A percentile compares a stretch with the other conserved stretches of the same genome.
phyloP scores from a whole-genome alignment of 495 filamentous ascomycete genomes.

The Massariosphaeria phaeospora region DNA sequence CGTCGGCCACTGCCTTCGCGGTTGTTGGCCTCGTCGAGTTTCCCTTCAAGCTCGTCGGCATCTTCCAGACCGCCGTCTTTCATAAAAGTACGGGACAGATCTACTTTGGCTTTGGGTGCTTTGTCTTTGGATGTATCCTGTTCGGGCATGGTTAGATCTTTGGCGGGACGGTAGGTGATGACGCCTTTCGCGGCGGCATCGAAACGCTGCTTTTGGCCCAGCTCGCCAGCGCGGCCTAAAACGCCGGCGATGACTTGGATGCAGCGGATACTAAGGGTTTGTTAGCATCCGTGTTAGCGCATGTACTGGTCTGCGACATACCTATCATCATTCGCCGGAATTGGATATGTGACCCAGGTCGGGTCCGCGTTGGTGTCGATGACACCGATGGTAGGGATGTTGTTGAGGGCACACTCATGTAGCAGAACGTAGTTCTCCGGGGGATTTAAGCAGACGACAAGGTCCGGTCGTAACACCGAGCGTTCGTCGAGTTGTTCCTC shows the following conservation, averaged over 20 bases:
- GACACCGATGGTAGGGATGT: conserved; percentile 89
- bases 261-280: conserved; percentile 60
- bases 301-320: conserved; percentile 37
- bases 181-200: conserved; percentile 56
- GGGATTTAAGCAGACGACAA: conserved; percentile 89
- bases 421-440: conserved; percentile 84
- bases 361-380: conserved; percentile 93
- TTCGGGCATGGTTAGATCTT: conserved; percentile 20
- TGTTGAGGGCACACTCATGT: conserved; percentile 82
- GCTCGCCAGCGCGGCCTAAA: conserved; percentile 76
- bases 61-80: neutral
- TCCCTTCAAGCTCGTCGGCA: conserved; percentile 10
- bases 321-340: conserved; percentile 95
- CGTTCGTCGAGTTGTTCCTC: conserved; percentile 58
- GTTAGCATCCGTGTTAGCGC: neutral
- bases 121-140: neutral
- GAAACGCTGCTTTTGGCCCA: conserved; percentile 63
- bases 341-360: conserved; percentile 91
- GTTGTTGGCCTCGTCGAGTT: conserved; percentile 8
- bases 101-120: neutral
- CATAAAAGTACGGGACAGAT: neutral
- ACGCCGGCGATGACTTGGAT: conserved; percentile 77
- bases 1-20: neutral
- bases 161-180: conserved; percentile 53
- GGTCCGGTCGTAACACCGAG: conserved; percentile 70